These are phyloP conservation scores for Heliocybe sulcata DNA, from an alignment of 1,284 basidiomycete genomes.

Conservation along the genomic window DNA sequence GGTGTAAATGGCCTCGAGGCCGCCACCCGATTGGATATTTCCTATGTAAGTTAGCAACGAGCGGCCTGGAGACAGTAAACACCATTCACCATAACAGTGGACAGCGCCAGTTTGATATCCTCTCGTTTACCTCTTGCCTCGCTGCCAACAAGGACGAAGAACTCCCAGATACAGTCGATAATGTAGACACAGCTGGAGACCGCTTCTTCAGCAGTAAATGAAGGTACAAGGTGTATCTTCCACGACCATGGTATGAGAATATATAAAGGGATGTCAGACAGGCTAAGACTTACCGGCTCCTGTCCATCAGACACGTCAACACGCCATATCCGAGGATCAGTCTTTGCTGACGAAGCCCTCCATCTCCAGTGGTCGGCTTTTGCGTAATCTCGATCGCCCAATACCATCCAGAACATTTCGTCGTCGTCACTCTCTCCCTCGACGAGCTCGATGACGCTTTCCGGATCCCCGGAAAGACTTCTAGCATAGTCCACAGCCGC, in stretches of 20 bases:
- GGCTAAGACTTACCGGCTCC: conserved; percentile 13
- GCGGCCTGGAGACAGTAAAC: conserved; percentile 8
- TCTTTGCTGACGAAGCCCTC: conserved; percentile 33
- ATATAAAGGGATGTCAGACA: neutral
- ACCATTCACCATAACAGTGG: conserved; percentile 40
- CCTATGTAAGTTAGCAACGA: conserved; percentile 27
- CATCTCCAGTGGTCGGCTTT: conserved; percentile 76
- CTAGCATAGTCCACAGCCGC: conserved; percentile 56
- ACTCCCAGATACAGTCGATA: conserved; percentile 69
- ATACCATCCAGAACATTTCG: conserved; percentile 78
- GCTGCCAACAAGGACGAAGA: conserved; percentile 67
- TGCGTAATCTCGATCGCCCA: conserved; percentile 61
- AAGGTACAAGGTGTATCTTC: conserved; percentile 24
- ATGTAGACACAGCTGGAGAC: conserved; percentile 44
- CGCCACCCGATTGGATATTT: conserved; percentile 41
- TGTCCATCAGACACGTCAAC: conserved; percentile 33
- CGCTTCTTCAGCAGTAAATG: conserved; percentile 16
- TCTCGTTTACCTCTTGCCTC: conserved; percentile 49
- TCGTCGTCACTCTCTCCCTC: conserved; percentile 60
- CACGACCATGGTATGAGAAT: neutral
- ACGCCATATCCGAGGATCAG: conserved; percentile 48
- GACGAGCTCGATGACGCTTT: conserved; percentile 40
- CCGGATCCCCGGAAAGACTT: conserved; percentile 30
- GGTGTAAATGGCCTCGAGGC: conserved; percentile 56
- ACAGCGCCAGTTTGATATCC: conserved; percentile 55